Conservation (phyloP, 78 protist genomes). For the Protostelium mycophagum region DNA sequence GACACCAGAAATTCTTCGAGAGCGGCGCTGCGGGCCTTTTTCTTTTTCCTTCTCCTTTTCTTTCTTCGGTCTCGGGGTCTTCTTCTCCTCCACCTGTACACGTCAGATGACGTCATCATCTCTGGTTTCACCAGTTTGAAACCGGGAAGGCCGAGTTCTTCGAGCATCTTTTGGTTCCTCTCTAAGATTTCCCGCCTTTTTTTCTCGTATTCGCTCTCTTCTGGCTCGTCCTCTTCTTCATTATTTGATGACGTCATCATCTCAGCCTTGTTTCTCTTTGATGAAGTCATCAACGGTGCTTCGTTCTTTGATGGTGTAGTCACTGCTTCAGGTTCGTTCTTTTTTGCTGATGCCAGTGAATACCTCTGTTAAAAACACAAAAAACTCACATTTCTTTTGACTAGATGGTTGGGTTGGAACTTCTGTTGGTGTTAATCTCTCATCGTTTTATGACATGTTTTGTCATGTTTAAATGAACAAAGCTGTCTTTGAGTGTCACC, state of each 20-base stretch:
- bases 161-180: background rate
- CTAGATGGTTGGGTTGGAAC: background rate
- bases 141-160: background rate
- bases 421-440: no score
- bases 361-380: background rate
- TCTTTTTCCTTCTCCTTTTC: background rate
- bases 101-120: background rate
- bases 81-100: background rate
- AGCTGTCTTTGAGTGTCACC: no score
- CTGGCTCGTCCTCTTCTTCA: background rate
- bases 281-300: background rate
- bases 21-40: background rate
- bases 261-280: background rate
- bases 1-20: background rate
- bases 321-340: background rate
- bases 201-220: background rate
- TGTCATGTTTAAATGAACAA: no score
- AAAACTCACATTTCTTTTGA: background rate
- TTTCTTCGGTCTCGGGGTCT: background rate
- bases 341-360: background rate
- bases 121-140: background rate
- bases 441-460: no score
- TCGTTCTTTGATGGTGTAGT: background rate
- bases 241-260: background rate
- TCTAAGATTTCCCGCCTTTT: background rate